phyloP scores from a whole-genome alignment of 2,329 filamentous ascomycete genomes.

The Dichotomopilus funicola region DNA sequence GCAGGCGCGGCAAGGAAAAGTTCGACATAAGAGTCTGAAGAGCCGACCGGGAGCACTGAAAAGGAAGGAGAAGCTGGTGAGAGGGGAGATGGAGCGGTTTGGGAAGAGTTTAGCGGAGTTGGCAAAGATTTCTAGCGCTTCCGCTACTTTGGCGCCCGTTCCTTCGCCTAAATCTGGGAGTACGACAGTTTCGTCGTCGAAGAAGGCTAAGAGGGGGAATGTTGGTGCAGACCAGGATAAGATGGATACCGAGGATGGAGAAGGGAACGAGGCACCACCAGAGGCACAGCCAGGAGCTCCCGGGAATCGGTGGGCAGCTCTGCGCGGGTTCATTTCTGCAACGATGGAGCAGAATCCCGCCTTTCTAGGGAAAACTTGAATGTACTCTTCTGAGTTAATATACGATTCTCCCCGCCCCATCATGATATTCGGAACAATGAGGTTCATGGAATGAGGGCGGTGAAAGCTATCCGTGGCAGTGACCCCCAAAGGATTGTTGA shows the following conservation, averaged over 20 bases:
- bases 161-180: no score
- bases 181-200: no score
- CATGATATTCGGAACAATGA: no score
- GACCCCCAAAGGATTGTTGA: no score
- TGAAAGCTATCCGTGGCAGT: no score
- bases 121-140: conserved; percentile 29
- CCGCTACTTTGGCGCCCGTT: not conserved
- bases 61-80: conserved; percentile 73
- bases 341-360: conserved; percentile 87
- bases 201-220: no score
- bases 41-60: conserved; percentile 74
- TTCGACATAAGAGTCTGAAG: conserved; percentile 68
- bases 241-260: conserved; percentile 16
- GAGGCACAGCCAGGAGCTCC: conserved; percentile 32
- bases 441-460: no score
- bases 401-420: not conserved
- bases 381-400: not conserved
- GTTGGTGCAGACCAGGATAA: not conserved
- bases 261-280: conserved; percentile 17
- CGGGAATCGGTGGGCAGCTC: conserved; percentile 66
- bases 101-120: conserved; percentile 75
- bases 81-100: conserved; percentile 76
- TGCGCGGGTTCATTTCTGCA: conserved; percentile 75
- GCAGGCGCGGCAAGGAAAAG: conserved; percentile 49
- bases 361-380: conserved; percentile 43